Percentiles rank a stretch among this genome's conserved stretches.
Conservation (phyloP, 1,139 yeast species). For the Saccharomyces pastorianus region DNA sequence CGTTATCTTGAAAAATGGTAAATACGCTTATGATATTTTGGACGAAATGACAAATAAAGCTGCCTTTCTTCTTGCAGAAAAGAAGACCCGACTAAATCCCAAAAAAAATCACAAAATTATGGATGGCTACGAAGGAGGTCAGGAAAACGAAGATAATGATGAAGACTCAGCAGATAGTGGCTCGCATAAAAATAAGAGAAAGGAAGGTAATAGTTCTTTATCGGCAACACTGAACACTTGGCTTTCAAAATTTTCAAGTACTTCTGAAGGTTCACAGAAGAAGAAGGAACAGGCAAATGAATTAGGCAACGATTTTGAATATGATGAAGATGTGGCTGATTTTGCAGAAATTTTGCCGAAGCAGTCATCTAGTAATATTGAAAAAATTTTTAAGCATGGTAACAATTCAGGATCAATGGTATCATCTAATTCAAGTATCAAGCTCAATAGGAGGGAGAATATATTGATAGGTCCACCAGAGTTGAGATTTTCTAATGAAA, state of each 20-base stretch:
- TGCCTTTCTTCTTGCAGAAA: constrained; percentile 14
- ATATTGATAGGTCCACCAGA: constrained; percentile 4
- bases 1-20: constrained; percentile 16
- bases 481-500: constrained; percentile 1
- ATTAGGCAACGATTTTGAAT: background rate
- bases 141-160: background rate
- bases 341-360: background rate
- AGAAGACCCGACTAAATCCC: constrained; percentile 8
- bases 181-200: background rate
- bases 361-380: background rate
- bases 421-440: constrained; percentile 3
- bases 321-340: background rate
- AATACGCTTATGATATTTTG: constrained; percentile 24
- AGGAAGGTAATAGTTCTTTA: background rate
- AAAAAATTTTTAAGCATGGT: background rate
- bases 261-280: background rate
- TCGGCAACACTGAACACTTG: constrained; percentile 10
- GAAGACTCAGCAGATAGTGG: background rate
- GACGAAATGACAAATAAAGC: constrained; percentile 22
- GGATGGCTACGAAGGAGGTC: background rate
- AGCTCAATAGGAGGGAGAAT: background rate
- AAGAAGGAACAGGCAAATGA: background rate
- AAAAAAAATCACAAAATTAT: background rate
- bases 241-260: constrained; percentile 10
- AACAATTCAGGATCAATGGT: background rate